These are phyloP conservation scores for Xerocomellus intermedius DNA, from an alignment of 768 basidiomycete species.

Conservation along the genomic window DNA sequence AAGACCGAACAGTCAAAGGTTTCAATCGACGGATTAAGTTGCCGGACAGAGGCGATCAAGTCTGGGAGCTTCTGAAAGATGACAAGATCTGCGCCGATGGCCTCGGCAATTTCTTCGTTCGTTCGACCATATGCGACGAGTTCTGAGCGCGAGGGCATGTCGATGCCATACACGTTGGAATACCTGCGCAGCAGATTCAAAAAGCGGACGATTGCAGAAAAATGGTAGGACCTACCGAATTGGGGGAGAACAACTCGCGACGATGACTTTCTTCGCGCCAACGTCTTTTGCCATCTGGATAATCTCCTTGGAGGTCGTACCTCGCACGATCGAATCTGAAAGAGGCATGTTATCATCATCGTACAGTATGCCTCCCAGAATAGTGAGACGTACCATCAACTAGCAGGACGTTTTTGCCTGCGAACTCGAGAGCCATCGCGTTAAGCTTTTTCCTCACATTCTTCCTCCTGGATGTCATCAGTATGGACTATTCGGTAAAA, in stretches of 20 bases:
- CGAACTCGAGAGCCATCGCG: constrained; percentile 98
- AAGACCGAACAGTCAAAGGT: constrained; percentile 97
- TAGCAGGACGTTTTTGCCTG: constrained; percentile 85
- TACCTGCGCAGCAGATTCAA: constrained; percentile 42
- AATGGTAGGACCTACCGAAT: constrained; percentile 59
- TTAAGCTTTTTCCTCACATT: constrained; percentile 95
- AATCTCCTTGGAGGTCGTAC: constrained; percentile 98
- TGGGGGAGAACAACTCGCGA: constrained; percentile 96
- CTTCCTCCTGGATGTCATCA: constrained; percentile 59
- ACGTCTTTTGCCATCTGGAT: constrained; percentile 99
- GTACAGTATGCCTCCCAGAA: background rate
- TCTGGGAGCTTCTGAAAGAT: constrained; percentile 94
- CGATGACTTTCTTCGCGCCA: constrained; percentile 92
- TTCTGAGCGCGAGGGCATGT: constrained; percentile 96
- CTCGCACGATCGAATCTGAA: constrained; percentile 95
- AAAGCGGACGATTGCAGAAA: background rate
- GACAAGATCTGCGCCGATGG: constrained; percentile 92
- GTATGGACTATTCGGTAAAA: background rate
- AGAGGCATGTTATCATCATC: background rate
- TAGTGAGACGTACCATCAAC: constrained; percentile 73
- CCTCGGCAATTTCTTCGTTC: constrained; percentile 65
- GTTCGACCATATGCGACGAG: constrained; percentile 84
- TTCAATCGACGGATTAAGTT: constrained; percentile 74
- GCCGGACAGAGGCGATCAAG: constrained; percentile 79
- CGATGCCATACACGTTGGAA: constrained; percentile 98